Evolutionary conservation across 495 filamentous ascomycete genomes (phyloP).

Genomic region (Penicillium daleae): DNA sequence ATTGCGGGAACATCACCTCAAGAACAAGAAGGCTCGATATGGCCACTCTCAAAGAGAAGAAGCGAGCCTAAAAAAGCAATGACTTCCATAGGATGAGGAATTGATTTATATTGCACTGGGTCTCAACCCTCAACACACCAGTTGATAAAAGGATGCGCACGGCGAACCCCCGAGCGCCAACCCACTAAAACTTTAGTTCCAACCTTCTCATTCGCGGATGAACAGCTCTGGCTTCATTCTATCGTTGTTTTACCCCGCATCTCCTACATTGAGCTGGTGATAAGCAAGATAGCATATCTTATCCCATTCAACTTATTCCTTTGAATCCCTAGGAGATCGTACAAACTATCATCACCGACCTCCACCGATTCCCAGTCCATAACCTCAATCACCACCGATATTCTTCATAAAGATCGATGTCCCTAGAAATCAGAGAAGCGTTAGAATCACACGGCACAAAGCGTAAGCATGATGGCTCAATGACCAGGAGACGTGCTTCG

Average conservation of each 20-base stretch:
- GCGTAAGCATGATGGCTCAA: slow-evolving; percentile 18
- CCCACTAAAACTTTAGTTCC: background rate
- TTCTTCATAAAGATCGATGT: slow-evolving; percentile 5
- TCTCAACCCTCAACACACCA: too few species aligned
- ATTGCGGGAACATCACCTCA: background rate
- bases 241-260: slow-evolving; percentile 20
- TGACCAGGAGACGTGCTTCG: slow-evolving; percentile 14
- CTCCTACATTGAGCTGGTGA: slow-evolving; percentile 5
- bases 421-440: slow-evolving; percentile 5
- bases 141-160: background rate
- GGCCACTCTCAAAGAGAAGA: background rate
- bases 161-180: background rate
- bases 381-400: background rate
- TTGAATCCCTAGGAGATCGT: background rate
- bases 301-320: background rate
- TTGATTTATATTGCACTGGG: background rate
- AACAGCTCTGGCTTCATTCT: background rate
- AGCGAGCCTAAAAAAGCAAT: background rate
- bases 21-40: background rate
- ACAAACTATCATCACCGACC: background rate
- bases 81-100: background rate
- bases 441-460: slow-evolving; percentile 10
- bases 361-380: too few species aligned
- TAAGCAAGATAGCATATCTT: slow-evolving; percentile 16
- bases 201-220: background rate